A percentile compares a stretch with the other conserved stretches of the same genome.
phyloP scores from a whole-genome alignment of 768 basidiomycete genomes.

The Auricularia sp. region DNA sequence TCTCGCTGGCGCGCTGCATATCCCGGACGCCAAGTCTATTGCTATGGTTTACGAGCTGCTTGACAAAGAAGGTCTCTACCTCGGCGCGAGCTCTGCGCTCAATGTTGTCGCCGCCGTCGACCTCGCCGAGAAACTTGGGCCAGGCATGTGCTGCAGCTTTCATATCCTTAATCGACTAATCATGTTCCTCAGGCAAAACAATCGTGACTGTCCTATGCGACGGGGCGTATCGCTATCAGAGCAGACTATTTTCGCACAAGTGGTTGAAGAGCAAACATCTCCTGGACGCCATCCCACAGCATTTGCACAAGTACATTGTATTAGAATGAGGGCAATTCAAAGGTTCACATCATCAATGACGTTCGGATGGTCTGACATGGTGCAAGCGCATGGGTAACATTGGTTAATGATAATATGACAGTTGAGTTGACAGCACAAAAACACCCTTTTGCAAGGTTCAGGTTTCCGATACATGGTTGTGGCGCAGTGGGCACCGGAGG shows the following conservation, averaged over 20 bases:
- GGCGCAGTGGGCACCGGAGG: too few species aligned
- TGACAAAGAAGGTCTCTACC: slow-evolving; percentile 85
- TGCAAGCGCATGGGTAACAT: too few species aligned
- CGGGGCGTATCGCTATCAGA: slow-evolving; percentile 96
- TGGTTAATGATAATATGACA: too few species aligned
- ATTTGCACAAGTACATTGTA: slow-evolving; percentile 83
- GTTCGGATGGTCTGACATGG: too few species aligned
- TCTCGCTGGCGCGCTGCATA: slow-evolving; percentile 72
- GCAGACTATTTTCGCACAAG: slow-evolving; percentile 83
- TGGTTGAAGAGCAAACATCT: slow-evolving; percentile 83
- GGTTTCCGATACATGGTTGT: too few species aligned
- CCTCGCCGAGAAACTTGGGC: slow-evolving; percentile 74
- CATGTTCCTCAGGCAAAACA: slow-evolving; percentile 46
- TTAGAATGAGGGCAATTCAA: slow-evolving; percentile 37
- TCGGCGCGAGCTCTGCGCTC: slow-evolving; percentile 88
- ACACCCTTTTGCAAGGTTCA: too few species aligned
- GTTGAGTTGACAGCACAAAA: too few species aligned
- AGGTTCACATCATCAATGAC: too few species aligned
- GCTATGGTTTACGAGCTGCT: slow-evolving; percentile 88
- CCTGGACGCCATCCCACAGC: slow-evolving; percentile 64
- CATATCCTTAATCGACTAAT: neutral
- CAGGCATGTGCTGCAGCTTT: slow-evolving; percentile 38
- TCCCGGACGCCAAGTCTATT: slow-evolving; percentile 83
- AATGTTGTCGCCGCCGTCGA: slow-evolving; percentile 93
- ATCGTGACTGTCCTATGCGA: slow-evolving; percentile 88